These are phyloP conservation scores for Pseudopithomyces chartarum DNA, from an alignment of 2,329 filamentous ascomycete genomes.

Conservation along the genomic window DNA sequence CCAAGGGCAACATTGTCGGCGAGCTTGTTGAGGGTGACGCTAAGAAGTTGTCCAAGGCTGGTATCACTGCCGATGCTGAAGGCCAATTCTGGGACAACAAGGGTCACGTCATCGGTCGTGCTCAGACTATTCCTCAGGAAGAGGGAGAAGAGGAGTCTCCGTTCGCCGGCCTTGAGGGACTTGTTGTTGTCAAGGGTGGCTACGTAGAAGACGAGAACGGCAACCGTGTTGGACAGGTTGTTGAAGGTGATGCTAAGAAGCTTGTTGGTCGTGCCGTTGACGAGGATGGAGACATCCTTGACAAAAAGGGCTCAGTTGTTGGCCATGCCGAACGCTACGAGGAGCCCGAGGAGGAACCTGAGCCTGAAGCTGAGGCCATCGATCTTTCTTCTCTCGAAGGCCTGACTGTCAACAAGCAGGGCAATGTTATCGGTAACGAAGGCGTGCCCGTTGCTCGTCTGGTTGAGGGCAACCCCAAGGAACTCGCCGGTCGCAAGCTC, in stretches of 20 bases:
- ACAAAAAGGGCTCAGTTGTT: slow-evolving; percentile 59
- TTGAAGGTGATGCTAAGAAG: slow-evolving; percentile 58
- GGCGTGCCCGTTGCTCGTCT: slow-evolving; percentile 65
- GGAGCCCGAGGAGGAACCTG: slow-evolving; percentile 65
- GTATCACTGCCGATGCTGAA: slow-evolving; percentile 50
- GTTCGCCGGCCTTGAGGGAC: slow-evolving; percentile 57
- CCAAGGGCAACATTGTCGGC: slow-evolving; percentile 53
- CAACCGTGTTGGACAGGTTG: slow-evolving; percentile 55
- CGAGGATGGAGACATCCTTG: slow-evolving; percentile 58
- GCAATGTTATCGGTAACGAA: slow-evolving; percentile 56
- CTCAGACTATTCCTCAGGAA: slow-evolving; percentile 53
- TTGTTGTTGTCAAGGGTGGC: slow-evolving; percentile 56
- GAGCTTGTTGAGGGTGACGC: slow-evolving; percentile 57
- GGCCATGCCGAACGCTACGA: slow-evolving; percentile 62
- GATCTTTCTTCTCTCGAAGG: slow-evolving; percentile 54
- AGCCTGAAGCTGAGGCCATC: slow-evolving; percentile 49
- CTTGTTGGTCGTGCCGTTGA: slow-evolving; percentile 56
- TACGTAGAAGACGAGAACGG: slow-evolving; percentile 57
- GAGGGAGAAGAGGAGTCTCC: slow-evolving; percentile 54
- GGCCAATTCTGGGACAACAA: slow-evolving; percentile 61
- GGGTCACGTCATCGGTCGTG: slow-evolving; percentile 57
- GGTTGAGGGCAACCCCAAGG: slow-evolving; percentile 68
- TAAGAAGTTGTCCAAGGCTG: slow-evolving; percentile 58
- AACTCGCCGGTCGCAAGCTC: slow-evolving; percentile 70
- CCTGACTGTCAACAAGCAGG: slow-evolving; percentile 56